Percentiles rank a stretch among this genome's conserved stretches.
Conservation (phyloP, 495 filamentous ascomycete genomes). For the Podospora tetraspora region DNA sequence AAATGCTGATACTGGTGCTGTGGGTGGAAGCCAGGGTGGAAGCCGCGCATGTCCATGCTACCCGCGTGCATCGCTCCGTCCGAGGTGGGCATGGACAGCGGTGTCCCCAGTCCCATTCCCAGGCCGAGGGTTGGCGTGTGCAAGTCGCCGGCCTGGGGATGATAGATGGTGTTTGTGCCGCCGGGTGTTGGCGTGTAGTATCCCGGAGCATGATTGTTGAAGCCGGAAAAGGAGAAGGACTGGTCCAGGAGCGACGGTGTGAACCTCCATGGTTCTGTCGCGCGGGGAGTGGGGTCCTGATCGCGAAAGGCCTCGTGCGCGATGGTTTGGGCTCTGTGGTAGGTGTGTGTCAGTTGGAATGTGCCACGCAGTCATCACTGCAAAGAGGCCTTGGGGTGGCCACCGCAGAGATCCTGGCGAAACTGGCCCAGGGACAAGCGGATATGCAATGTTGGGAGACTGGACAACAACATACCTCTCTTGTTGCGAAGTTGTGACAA, state of each 20-base stretch:
- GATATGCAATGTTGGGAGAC: too few species aligned
- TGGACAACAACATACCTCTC: slow-evolving; percentile 43
- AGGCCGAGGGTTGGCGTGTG: slow-evolving; percentile 71
- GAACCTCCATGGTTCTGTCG: slow-evolving; percentile 72
- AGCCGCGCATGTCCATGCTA: slow-evolving; percentile 51
- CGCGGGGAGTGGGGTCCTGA: slow-evolving; percentile 72
- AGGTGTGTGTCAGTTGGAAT: slow-evolving; percentile 9
- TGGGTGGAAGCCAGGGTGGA: slow-evolving; percentile 54
- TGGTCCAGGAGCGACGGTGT: slow-evolving; percentile 81
- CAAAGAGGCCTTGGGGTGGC: too few species aligned
- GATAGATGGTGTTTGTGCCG: slow-evolving; percentile 75
- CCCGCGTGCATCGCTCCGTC: slow-evolving; percentile 52
- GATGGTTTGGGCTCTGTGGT: slow-evolving; percentile 33
- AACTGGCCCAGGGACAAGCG: too few species aligned
- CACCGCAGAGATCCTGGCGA: too few species aligned
- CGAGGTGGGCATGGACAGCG: slow-evolving; percentile 71
- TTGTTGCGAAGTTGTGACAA: slow-evolving; percentile 31
- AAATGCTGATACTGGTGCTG: slow-evolving; percentile 63
- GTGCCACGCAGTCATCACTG: too few species aligned
- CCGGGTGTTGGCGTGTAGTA: slow-evolving; percentile 89
- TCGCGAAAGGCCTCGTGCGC: slow-evolving; percentile 59
- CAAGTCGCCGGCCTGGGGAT: slow-evolving; percentile 80
- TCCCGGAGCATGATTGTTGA: slow-evolving; percentile 71
- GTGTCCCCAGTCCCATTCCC: slow-evolving; percentile 68
- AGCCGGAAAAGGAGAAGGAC: slow-evolving; percentile 70